Percentiles rank a stretch among this genome's conserved stretches.
phyloP scores from a whole-genome alignment of 1,139 yeast genomes.

The Pichia inconspicua region DNA sequence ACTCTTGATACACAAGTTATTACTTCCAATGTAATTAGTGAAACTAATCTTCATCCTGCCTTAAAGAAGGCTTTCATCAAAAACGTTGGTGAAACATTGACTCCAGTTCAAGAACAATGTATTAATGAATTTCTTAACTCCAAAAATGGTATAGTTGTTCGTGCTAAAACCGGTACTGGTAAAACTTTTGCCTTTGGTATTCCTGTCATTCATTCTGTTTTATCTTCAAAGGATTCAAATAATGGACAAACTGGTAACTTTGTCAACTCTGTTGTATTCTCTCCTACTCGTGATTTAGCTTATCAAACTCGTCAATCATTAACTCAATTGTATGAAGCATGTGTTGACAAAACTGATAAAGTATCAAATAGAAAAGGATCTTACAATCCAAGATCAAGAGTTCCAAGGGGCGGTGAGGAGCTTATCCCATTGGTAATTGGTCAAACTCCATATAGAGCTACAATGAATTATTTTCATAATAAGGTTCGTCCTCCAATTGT shows the following conservation, averaged over 20 bases:
- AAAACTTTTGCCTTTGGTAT: conserved; percentile 84
- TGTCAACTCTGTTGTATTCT: conserved; percentile 57
- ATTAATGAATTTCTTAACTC: conserved; percentile 53
- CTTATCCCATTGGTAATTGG: conserved; percentile 17
- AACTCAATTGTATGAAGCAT: conserved; percentile 5
- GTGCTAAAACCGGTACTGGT: conserved; percentile 96
- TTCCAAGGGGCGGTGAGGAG: not conserved
- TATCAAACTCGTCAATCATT: conserved; percentile 68
- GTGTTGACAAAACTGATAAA: not conserved
- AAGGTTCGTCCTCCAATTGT: conserved; percentile 37
- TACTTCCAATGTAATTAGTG: conserved; percentile 19
- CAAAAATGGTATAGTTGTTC: conserved; percentile 61
- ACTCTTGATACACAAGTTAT: conserved; percentile 3
- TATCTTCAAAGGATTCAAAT: conserved; percentile 27
- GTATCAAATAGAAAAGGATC: not conserved
- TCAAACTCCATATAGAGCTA: conserved; percentile 16
- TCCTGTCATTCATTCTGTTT: conserved; percentile 60
- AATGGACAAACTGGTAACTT: conserved; percentile 14
- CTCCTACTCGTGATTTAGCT: conserved; percentile 93
- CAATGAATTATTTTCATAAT: conserved; percentile 17
- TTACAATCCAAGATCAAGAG: conserved; percentile 2
- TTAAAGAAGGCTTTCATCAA: conserved; percentile 22
- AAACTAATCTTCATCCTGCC: conserved; percentile 20
- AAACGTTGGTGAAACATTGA: conserved; percentile 34
- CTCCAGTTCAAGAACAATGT: conserved; percentile 75